Evolutionary conservation across 2,329 filamentous ascomycete species (phyloP).

Genomic region (Cladobotryum protrusum): DNA sequence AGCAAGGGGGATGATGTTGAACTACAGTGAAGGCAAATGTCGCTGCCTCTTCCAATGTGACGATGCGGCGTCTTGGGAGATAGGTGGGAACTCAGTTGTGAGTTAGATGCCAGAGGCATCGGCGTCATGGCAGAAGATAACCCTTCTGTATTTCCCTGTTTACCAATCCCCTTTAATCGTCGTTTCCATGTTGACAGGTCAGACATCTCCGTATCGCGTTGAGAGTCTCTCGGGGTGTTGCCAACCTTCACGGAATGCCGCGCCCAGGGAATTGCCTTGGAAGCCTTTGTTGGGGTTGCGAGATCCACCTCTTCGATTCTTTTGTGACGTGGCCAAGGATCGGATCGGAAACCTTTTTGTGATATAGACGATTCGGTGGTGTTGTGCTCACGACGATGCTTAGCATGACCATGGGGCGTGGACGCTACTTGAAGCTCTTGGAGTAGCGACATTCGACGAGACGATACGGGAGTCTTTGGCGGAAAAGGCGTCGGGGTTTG

Average conservation of each 20-base stretch:
- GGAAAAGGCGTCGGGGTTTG: background rate
- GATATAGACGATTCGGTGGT: background rate
- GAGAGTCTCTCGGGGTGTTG: background rate
- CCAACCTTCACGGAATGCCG: background rate
- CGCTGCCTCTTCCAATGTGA: background rate
- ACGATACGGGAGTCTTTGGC: background rate
- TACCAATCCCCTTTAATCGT: slow-evolving; percentile 1
- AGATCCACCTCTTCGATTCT: background rate
- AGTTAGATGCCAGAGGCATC: background rate
- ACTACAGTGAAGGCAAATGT: background rate
- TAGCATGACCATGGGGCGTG: background rate
- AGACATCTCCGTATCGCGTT: background rate
- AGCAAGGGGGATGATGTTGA: background rate
- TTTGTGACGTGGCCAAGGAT: background rate
- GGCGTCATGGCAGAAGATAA: background rate
- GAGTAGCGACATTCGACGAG: background rate
- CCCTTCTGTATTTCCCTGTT: background rate
- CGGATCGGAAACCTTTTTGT: background rate
- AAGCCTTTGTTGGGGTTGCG: background rate
- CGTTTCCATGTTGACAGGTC: slow-evolving; percentile 8
- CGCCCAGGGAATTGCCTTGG: background rate
- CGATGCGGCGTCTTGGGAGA: background rate
- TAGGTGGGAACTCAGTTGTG: background rate
- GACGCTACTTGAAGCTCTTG: background rate
- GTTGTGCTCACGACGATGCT: background rate